phyloP scores from a whole-genome alignment of 352 stramenopile species.

The Globisporangium middletonii region DNA sequence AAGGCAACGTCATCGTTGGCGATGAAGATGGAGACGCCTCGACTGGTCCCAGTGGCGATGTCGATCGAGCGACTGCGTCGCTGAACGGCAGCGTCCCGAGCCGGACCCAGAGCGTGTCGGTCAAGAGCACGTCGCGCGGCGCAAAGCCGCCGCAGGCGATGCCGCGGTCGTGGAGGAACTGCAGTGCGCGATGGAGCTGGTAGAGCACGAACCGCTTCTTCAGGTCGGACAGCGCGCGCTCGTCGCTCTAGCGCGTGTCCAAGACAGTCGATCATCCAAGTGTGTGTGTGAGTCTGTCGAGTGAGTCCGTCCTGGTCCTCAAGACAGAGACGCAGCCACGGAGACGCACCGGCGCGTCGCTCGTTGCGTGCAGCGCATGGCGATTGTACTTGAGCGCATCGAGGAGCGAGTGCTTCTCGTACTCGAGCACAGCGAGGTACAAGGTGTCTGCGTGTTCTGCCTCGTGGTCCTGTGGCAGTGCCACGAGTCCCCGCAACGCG shows the following conservation, averaged over 20 bases:
- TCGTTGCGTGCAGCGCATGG: constrained; percentile 37
- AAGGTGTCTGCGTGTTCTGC: not conserved
- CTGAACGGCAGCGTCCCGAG: constrained; percentile 32
- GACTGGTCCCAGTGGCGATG: not conserved
- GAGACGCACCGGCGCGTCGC: constrained; percentile 4
- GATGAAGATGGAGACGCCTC: not conserved
- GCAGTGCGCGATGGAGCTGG: constrained; percentile 41
- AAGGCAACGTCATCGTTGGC: no score
- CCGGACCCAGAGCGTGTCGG: constrained; percentile 43
- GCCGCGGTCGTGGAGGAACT: constrained; percentile 35
- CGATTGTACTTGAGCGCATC: constrained; percentile 74
- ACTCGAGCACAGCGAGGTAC: constrained; percentile 57
- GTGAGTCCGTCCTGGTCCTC: no score
- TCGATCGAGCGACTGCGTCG: not conserved
- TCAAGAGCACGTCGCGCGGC: constrained; percentile 36
- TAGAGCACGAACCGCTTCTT: constrained; percentile 71
- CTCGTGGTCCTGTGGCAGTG: constrained; percentile 2
- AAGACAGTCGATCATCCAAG: not conserved
- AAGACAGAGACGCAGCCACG: not conserved
- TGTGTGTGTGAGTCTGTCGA: not conserved
- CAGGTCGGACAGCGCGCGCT: constrained; percentile 33
- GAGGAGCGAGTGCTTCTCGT: constrained; percentile 55
- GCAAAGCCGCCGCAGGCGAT: constrained; percentile 38
- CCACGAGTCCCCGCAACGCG: constrained; percentile 27
- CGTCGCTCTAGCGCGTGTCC: constrained; percentile 12